Conservation (phyloP, 768 basidiomycete genomes). For the Collybia sordida region DNA sequence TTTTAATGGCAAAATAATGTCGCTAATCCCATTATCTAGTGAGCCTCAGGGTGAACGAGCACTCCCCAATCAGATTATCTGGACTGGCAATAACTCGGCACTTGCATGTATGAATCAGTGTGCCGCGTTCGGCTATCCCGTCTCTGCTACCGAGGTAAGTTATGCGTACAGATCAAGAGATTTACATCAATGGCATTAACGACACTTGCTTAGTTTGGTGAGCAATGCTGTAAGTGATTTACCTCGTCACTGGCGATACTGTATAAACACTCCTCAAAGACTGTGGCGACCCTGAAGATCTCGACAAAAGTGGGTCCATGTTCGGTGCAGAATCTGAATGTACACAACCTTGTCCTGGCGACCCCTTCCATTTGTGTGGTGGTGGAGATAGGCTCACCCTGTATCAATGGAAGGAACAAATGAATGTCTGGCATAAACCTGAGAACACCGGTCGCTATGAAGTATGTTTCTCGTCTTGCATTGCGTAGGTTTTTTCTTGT, state of each 20-base stretch:
- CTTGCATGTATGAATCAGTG: constrained; percentile 68
- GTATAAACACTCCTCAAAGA: constrained; percentile 32
- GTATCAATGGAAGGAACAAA: constrained; percentile 51
- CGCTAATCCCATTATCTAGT: constrained; percentile 26
- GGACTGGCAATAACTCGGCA: constrained; percentile 62
- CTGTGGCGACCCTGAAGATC: constrained; percentile 68
- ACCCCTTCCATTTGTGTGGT: constrained; percentile 70
- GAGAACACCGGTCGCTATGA: constrained; percentile 67
- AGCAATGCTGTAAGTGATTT: constrained; percentile 70
- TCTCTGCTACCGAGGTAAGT: constrained; percentile 58
- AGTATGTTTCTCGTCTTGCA: constrained; percentile 35
- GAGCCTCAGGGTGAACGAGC: constrained; percentile 45
- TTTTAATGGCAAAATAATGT: not conserved
- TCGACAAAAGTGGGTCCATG: constrained; percentile 36
- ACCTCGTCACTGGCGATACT: not conserved
- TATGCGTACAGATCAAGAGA: constrained; percentile 1
- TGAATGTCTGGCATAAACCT: constrained; percentile 68
- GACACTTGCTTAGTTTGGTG: constrained; percentile 41
- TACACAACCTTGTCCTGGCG: constrained; percentile 62
- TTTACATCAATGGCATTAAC: not conserved
- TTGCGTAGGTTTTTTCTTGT: not conserved
- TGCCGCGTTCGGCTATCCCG: constrained; percentile 68
- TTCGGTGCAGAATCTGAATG: constrained; percentile 44
- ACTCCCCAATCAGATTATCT: constrained; percentile 62
- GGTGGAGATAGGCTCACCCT: constrained; percentile 50